These are phyloP conservation scores for Apiospora rasikravindrae DNA, from an alignment of 2,329 filamentous ascomycete genomes.

Conservation along the genomic window DNA sequence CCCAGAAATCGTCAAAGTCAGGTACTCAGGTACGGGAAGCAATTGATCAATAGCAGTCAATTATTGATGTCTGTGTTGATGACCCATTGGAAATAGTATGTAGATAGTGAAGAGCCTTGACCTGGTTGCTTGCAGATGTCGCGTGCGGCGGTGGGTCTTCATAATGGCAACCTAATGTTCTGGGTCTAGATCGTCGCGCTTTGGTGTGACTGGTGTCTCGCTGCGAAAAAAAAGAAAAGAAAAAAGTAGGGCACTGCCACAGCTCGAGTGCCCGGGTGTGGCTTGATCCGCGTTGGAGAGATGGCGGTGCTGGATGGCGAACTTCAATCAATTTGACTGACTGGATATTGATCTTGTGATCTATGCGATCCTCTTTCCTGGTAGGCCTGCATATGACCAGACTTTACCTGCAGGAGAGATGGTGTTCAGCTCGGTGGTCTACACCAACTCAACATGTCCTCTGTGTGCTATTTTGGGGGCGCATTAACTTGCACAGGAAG, in stretches of 20 bases:
- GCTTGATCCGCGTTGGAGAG: not conserved
- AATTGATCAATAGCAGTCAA: not conserved
- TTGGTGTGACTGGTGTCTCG: not conserved
- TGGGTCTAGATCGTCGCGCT: not conserved
- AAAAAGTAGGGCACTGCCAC: not conserved
- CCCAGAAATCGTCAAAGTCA: not conserved
- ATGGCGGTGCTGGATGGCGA: not conserved
- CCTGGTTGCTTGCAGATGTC: not conserved
- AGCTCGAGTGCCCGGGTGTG: not conserved
- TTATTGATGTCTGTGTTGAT: not conserved
- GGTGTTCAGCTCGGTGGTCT: not conserved
- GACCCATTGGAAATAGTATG: not conserved
- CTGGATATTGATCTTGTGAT: not conserved
- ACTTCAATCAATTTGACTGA: not conserved
- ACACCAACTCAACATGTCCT: not conserved
- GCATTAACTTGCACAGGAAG: not conserved
- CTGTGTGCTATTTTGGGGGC: not conserved
- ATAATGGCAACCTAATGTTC: not conserved
- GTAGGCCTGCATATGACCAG: not conserved
- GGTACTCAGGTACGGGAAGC: not conserved
- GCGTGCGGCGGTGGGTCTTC: not conserved
- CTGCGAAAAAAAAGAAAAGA: not conserved
- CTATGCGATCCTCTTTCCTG: not conserved
- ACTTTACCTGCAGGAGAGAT: not conserved
- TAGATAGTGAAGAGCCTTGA: not conserved